Evolutionary conservation across 2,329 filamentous ascomycete species (phyloP).

Genomic region (Seiridium unicorne): DNA sequence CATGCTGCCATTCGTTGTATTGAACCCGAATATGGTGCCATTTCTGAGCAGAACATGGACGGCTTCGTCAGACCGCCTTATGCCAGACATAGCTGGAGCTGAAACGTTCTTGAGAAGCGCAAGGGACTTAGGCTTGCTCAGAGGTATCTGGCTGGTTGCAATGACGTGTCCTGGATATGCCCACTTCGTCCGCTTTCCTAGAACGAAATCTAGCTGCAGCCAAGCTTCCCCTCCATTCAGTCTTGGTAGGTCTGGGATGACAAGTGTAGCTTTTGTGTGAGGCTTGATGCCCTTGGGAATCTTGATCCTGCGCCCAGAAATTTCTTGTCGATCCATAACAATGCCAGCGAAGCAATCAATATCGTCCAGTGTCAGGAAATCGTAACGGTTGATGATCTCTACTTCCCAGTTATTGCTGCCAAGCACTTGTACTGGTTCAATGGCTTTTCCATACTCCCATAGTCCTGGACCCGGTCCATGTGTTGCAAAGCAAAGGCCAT

Average conservation of each 20-base stretch:
- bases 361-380: constrained; percentile 51
- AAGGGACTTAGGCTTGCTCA: constrained; percentile 33
- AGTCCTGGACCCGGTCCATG: constrained; percentile 52
- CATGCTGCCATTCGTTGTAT: constrained; percentile 40
- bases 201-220: constrained; percentile 46
- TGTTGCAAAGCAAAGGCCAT: constrained; percentile 49
- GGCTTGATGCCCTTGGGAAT: constrained; percentile 45
- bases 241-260: constrained; percentile 28
- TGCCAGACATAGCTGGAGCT: constrained; percentile 13
- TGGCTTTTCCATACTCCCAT: constrained; percentile 55
- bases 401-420: constrained; percentile 40
- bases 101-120: constrained; percentile 21
- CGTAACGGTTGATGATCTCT: constrained; percentile 51
- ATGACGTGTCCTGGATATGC: constrained; percentile 48
- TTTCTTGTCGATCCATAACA: constrained; percentile 34
- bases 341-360: constrained; percentile 43
- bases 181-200: constrained; percentile 48
- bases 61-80: constrained; percentile 22
- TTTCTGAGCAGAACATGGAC: constrained; percentile 33
- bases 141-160: constrained; percentile 45
- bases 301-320: constrained; percentile 31
- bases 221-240: constrained; percentile 37
- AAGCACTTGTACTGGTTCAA: constrained; percentile 56
- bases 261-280: constrained; percentile 34
- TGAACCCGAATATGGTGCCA: constrained; percentile 41